Percentiles rank a stretch among this genome's conserved stretches.
Conservation (phyloP, 2,329 filamentous ascomycete genomes). For the Aureobasidium sp. region DNA sequence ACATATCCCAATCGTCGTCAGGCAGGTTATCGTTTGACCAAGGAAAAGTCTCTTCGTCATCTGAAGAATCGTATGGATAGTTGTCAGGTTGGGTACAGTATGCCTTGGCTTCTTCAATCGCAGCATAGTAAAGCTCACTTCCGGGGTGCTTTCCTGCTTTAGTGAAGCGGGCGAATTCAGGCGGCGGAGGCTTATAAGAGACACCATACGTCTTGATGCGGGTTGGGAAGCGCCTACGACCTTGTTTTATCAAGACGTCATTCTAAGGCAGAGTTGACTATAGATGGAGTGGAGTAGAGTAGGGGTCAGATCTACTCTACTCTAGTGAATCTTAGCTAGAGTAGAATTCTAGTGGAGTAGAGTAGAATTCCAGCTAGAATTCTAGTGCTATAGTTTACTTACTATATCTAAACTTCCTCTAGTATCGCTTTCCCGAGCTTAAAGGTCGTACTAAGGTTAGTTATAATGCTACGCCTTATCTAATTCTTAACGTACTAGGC, state of each 20-base stretch:
- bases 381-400: too few species aligned
- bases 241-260: constrained; percentile 9
- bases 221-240: not conserved
- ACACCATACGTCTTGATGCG: constrained; percentile 8
- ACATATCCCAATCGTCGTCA: not conserved
- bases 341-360: too few species aligned
- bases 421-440: too few species aligned
- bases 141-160: not conserved
- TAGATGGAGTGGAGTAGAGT: too few species aligned
- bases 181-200: not conserved
- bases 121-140: not conserved
- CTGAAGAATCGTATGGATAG: not conserved
- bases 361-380: too few species aligned
- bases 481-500: too few species aligned
- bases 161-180: not conserved
- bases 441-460: too few species aligned
- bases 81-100: constrained; percentile 5
- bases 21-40: not conserved
- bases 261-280: too few species aligned
- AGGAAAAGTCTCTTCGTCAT: not conserved
- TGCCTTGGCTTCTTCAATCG: not conserved
- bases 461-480: too few species aligned
- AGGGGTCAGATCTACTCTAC: too few species aligned
- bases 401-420: too few species aligned
- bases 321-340: too few species aligned